Base-by-base conservation (phyloP, 495 filamentous ascomycete species). In the Aspergillus olivimuriae region DNA sequence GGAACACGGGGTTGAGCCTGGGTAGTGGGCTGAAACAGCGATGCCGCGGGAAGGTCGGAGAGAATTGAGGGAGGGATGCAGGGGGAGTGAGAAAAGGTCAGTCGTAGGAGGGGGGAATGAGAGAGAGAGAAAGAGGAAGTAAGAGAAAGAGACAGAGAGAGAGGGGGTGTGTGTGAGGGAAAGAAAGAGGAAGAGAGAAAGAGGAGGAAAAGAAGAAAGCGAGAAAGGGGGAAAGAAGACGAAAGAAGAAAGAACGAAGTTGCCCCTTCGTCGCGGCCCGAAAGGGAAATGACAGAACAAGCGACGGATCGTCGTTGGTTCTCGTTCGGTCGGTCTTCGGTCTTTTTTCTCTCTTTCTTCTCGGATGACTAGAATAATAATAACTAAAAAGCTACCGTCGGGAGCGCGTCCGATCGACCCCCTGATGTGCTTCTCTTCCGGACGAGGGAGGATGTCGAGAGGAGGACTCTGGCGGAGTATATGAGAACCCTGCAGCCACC, bases 31-130 rank as follows among this genome's bases (percentile, higher is more conserved):
- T 58, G 55, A 58, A 58, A 58, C 51, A 39, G 51, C 51, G 51
- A 53, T 50, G 55, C 46, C 46, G 46, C 48, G 53, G 53, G 44
- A 36, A 38, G 47, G 50, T 47, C 47, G 47, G 31, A 7, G n/a
- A 15, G 16, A 43, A 19, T 21, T 28, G 32, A 35, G 33, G 19
- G 14, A 20, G 44, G 14, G 31, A 32, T 32, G 39, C 24, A 30
- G 16, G 20, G 36, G 20, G 31, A 35, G 34, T 26, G 8, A 20
- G 23, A 30, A 19, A 28, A 20, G n/a, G n/a, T n/a, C n/a, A n/a
- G n/a, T n/a, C n/a, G n/a, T n/a, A n/a, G n/a, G n/a, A n/a, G n/a
- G n/a, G n/a, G n/a, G n/a, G n/a, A n/a, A n/a, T n/a, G n/a, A n/a
- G n/a, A n/a, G 34, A 41, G 17, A 39, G 34, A 46, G 19, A 33